Evolutionary conservation across 2,329 filamentous ascomycete genomes (phyloP), one percentile per base, ranked within the genome.

Genomic region (Dendryphion nanum): DNA sequence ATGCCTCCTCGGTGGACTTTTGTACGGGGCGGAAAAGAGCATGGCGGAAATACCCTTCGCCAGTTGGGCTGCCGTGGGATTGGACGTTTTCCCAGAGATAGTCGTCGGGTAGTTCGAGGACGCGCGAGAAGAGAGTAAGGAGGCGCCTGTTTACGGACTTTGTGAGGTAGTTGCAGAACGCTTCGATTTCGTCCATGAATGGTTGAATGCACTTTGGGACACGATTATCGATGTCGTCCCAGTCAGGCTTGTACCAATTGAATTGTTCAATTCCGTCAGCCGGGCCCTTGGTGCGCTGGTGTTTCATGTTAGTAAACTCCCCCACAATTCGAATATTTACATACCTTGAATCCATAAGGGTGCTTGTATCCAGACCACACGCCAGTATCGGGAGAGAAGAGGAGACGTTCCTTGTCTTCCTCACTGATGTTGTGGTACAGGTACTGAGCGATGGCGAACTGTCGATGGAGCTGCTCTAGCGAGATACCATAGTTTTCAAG

Each of bases 261-360:
- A 76, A 77, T 42, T 77, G 74, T 45, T 77, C 74, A 37, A 76
- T 76, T 3, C 73, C 73, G 47, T 76, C 74, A 13, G 64, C 51
- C 10, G 61, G 49, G 2, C 69, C 72, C 2, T 61, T 65, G 26
- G 69, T 54, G 31, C 72, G 46, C 47, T 53, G 24, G 21, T 14
- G 33, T 19, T 18, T n/a, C n/a, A 8, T 26, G 23, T 26, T 26
- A 26, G 10, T 8, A 26, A 26, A n/a, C n/a, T n/a, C n/a, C 28
- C 6, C 34, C 21, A 41, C 13, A 41, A 20, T 15, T n/a, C n/a
- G 21, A 18, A 6, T 18, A n/a, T 23, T 5, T 24, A 15, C 38
- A 18, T 45, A 52, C 69, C 61, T 71, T 72, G 61, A 65, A 73
- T 44, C 63, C 73, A 51, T 58, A 71, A n/a, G 45, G 71, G 44